Evolutionary conservation across 192 early-diverging fungal species (phyloP), one percentile per base, ranked within the genome.

Genomic region (Backusella sp.): DNA sequence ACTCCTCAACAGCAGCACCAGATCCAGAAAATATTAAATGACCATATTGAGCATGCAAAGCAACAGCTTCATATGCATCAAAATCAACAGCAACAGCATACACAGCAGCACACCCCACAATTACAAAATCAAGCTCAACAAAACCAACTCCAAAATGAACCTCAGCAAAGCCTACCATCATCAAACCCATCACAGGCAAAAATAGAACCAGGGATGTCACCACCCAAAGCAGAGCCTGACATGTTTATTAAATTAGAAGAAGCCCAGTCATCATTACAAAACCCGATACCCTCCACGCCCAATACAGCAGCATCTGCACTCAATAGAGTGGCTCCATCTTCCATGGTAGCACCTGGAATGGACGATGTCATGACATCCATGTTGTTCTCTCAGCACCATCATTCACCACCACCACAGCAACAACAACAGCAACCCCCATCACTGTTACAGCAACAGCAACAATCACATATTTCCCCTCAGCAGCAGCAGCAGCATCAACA

Each of bases 1-100:
- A 75, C 56, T 11, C n/a, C 66, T 12, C 23, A 15, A 3, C 79
- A 80, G 66, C 79, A 80, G 36, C 76, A 81, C 35, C 80, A 81
- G n/a, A 77, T 81, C 21, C 72, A 71, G n/a, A 19, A 11, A 34
- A 32, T 77, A 73, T 49, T 81, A 23, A 77, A 75, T 42, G 75
- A 72, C 8, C 44, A 46, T 44, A 74, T 81, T 44, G 72, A 71
- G 1, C 35, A 39, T 6, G 80, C 68, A 14, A 75, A 76, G 35
- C 36, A 77, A 12, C 80, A 81, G 28, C 23, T 81, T 21, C 74
- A 67, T 17, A 42, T 68, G 36, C 53, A 71, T 17, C 44, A 56
- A 9, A 67, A 79, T 30, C 66, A 67, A 66, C 67, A 62, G 17
- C 42, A 41, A 19, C 8, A 41, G 26, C 39, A 42, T 32, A 32